phyloP scores from a whole-genome alignment of 352 stramenopile genomes.

The Albugo candida region DNA sequence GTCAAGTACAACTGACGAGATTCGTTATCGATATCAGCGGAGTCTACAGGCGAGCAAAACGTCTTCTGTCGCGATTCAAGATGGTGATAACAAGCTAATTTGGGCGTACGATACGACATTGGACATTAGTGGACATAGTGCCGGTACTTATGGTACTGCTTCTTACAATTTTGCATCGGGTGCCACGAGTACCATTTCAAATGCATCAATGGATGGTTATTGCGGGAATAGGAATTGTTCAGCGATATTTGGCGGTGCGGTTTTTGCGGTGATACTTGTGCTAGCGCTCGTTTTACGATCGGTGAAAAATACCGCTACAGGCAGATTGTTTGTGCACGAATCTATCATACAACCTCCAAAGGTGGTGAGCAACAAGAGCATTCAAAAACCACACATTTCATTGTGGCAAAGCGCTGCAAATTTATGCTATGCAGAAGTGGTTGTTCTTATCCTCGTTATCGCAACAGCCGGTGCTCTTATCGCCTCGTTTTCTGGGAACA shows the following conservation, averaged over 20 bases:
- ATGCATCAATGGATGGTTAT: constrained; percentile 9
- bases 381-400: constrained; percentile 20
- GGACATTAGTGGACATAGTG: constrained; percentile 28
- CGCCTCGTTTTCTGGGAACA: constrained; percentile 14
- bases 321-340: background rate
- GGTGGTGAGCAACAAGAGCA: constrained; percentile 2
- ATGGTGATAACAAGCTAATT: constrained; percentile 11
- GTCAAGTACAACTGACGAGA: constrained; percentile 16
- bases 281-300: constrained; percentile 21
- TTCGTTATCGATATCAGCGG: constrained; percentile 58
- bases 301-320: constrained; percentile 1
- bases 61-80: constrained; percentile 28
- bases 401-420: constrained; percentile 34
- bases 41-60: constrained; percentile 22
- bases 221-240: constrained; percentile 45
- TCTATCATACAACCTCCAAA: constrained; percentile 22
- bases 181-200: constrained; percentile 11
- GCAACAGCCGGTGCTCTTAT: constrained; percentile 21
- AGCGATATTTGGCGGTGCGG: constrained; percentile 26
- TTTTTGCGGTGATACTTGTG: constrained; percentile 30
- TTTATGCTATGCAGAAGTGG: constrained; percentile 32
- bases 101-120: constrained; percentile 54
- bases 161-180: constrained; percentile 27
- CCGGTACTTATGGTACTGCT: constrained; percentile 26
- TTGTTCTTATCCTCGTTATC: constrained; percentile 42